These are phyloP conservation scores for Paraphoma sp. DNA, from an alignment of 2,329 filamentous ascomycete species.

Conservation along the genomic window DNA sequence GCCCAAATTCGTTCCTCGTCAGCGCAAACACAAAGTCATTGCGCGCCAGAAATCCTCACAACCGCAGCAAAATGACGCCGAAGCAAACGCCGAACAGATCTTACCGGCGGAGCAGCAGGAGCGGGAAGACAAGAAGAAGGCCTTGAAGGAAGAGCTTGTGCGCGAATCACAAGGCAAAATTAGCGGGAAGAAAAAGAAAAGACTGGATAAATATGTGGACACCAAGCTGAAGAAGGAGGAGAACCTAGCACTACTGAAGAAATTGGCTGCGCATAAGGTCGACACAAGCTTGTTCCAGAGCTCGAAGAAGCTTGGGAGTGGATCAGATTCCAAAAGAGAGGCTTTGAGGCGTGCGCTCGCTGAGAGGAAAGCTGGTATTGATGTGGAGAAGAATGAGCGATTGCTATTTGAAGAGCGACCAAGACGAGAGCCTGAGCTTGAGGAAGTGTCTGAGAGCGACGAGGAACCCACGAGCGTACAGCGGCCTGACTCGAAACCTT, in stretches of 20 bases:
- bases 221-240: constrained; percentile 95
- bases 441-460: constrained; percentile 38
- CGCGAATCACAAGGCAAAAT: constrained; percentile 62
- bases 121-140: constrained; percentile 59
- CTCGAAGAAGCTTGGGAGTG: constrained; percentile 75
- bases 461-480: constrained; percentile 8
- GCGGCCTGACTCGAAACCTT: not conserved
- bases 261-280: constrained; percentile 77
- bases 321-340: constrained; percentile 72
- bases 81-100: constrained; percentile 62
- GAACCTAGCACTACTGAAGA: constrained; percentile 81
- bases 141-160: constrained; percentile 61
- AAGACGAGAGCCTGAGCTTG: constrained; percentile 17
- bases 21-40: constrained; percentile 68
- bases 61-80: constrained; percentile 43
- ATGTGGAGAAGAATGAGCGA: constrained; percentile 61
- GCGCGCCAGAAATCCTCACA: constrained; percentile 61
- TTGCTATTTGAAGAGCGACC: constrained; percentile 59
- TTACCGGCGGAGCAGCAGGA: constrained; percentile 59
- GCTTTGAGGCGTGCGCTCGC: constrained; percentile 67
- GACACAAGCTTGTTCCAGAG: constrained; percentile 84
- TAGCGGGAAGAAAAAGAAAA: constrained; percentile 70
- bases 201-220: constrained; percentile 77
- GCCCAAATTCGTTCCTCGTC: constrained; percentile 57
- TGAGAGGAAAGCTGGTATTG: constrained; percentile 69